Evolutionary conservation across 164 flowering plant genomes (phyloP).

Genomic region (Euptelea pleiosperma): DNA sequence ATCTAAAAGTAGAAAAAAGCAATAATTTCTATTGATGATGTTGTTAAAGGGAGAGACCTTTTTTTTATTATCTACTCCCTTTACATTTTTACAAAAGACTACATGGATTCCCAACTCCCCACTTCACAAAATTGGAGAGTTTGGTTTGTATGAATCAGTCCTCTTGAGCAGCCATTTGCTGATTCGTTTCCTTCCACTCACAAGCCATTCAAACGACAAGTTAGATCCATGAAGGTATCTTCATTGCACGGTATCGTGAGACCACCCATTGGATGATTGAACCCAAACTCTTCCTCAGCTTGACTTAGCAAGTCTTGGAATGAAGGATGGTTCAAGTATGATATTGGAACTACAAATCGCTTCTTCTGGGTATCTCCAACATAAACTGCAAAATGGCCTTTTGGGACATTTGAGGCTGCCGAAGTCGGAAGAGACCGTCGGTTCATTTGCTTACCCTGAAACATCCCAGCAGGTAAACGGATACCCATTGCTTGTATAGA

Average conservation of each 20-base stretch:
- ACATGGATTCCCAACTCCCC: background rate
- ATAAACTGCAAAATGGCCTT: slow-evolving; percentile 35
- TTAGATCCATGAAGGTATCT: background rate
- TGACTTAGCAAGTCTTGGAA: slow-evolving; percentile 18
- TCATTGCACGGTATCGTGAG: slow-evolving; percentile 3
- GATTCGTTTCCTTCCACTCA: background rate
- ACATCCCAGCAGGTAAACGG: slow-evolving; percentile 9
- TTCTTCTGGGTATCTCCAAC: slow-evolving; percentile 27
- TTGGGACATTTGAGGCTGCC: slow-evolving; percentile 21
- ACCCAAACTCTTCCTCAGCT: slow-evolving; percentile 4
- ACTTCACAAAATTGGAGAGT: background rate
- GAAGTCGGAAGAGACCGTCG: background rate
- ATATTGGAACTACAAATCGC: slow-evolving; percentile 17
- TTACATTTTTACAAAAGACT: too few relatives aligned
- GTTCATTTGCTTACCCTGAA: slow-evolving; percentile 11
- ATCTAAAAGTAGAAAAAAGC: too few relatives aligned
- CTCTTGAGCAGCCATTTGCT: too few relatives aligned
- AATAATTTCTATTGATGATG: too few relatives aligned
- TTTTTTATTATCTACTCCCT: too few relatives aligned
- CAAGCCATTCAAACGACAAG: background rate
- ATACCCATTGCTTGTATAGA: slow-evolving; percentile 21
- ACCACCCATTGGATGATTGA: slow-evolving; percentile 2
- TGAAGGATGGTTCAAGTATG: slow-evolving; percentile 7
- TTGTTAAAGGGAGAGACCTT: too few relatives aligned
- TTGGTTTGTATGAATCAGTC: too few relatives aligned